Conservation (phyloP, 306 rosid species). For the Begonia loranthoides region DNA sequence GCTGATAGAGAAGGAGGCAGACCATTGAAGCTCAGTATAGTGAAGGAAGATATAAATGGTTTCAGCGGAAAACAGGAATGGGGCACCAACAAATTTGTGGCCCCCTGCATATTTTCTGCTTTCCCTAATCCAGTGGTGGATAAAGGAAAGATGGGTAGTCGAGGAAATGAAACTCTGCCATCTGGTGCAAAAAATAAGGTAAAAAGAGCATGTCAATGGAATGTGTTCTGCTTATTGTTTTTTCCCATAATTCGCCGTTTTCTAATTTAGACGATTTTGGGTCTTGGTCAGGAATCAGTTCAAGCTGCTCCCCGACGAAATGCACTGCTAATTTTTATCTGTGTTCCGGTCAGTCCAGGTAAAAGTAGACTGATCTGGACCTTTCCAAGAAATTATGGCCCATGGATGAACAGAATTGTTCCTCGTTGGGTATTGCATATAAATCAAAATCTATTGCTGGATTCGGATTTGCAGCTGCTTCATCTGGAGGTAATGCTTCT, state of each 20-base stretch:
- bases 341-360: slow-evolving; percentile 88
- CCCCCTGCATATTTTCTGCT: slow-evolving; percentile 55
- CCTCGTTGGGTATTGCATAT: slow-evolving; percentile 88
- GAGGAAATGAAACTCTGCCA: background rate
- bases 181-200: background rate
- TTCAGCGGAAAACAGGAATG: slow-evolving; percentile 39
- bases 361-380: slow-evolving; percentile 83
- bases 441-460: slow-evolving; percentile 69
- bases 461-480: slow-evolving; percentile 91
- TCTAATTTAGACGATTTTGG: background rate
- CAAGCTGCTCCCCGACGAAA: slow-evolving; percentile 14
- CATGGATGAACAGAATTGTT: slow-evolving; percentile 58
- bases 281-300: slow-evolving; percentile 34
- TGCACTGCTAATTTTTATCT: slow-evolving; percentile 39
- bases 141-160: background rate
- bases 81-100: slow-evolving; percentile 33
- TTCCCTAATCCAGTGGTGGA: slow-evolving; percentile 2
- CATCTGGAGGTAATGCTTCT: slow-evolving; percentile 67
- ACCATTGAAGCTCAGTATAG: slow-evolving; percentile 49
- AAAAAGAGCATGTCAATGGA: background rate
- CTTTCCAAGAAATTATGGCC: slow-evolving; percentile 72
- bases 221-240: background rate
- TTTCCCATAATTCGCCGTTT: background rate
- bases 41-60: slow-evolving; percentile 40
- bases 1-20: slow-evolving; percentile 90